Conservation (phyloP, 2,329 filamentous ascomycete species). For the Ceratocystis destructans region DNA sequence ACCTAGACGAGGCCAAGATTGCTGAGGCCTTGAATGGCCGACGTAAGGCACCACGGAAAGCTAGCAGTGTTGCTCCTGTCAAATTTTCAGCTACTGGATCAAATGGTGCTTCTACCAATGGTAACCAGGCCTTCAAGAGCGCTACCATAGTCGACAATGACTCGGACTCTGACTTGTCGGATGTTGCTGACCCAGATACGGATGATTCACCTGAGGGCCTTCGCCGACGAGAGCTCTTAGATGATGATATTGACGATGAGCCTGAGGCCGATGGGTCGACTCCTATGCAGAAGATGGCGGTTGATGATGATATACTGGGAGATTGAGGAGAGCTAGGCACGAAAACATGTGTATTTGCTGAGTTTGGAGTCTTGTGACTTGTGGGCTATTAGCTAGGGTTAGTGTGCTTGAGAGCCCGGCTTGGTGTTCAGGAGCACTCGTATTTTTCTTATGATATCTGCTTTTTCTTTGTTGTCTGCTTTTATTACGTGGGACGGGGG, state of each 20-base stretch:
- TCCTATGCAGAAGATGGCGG: conserved; percentile 11
- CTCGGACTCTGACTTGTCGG: conserved; percentile 18
- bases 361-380: not conserved
- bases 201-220: conserved; percentile 48
- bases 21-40: conserved; percentile 30
- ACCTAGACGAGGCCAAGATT: conserved; percentile 57
- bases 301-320: conserved; percentile 29
- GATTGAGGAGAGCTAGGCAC: conserved; percentile 22
- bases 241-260: conserved; percentile 33
- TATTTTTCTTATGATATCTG: conserved; percentile 7
- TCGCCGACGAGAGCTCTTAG: conserved; percentile 40
- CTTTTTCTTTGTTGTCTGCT: conserved; percentile 20
- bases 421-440: not conserved
- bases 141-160: conserved; percentile 10
- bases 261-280: conserved; percentile 24
- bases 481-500: conserved; percentile 11
- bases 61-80: conserved; percentile 23
- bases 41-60: conserved; percentile 23
- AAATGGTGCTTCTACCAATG: not conserved
- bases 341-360: not conserved
- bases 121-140: conserved; percentile 27
- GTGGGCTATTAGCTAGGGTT: not conserved
- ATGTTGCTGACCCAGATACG: conserved; percentile 11
- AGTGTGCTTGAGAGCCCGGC: not conserved
- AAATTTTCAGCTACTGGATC: conserved; percentile 16